A percentile compares a stretch with the other conserved stretches of the same genome.
Evolutionary conservation across 768 basidiomycete species (phyloP).

Genomic region (Antrodiella citrinella): DNA sequence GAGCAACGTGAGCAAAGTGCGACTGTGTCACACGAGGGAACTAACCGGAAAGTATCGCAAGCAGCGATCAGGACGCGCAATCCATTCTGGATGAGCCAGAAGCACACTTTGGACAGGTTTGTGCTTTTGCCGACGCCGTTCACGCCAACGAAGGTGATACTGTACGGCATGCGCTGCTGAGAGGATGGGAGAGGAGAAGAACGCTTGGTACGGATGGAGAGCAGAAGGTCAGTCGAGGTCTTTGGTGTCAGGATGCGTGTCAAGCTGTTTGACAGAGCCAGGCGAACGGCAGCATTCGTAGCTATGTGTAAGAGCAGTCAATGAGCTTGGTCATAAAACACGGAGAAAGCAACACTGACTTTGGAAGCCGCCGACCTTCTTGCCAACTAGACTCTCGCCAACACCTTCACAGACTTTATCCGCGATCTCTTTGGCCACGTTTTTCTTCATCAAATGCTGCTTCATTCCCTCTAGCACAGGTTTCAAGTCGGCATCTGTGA

Average conservation of each 20-base stretch:
- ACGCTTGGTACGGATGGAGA: constrained; percentile 87
- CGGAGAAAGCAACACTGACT: constrained; percentile 38
- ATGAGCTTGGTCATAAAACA: no score
- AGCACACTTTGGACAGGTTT: constrained; percentile 95
- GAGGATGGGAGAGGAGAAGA: constrained; percentile 65
- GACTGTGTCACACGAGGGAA: constrained; percentile 5
- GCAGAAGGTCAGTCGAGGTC: constrained; percentile 90
- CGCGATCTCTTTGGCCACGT: constrained; percentile 92
- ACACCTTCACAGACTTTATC: constrained; percentile 94
- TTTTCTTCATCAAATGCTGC: constrained; percentile 97
- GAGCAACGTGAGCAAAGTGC: background rate
- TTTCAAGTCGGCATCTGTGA: constrained; percentile 75
- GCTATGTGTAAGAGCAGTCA: constrained; percentile 35
- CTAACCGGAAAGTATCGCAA: constrained; percentile 91
- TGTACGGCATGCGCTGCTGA: constrained; percentile 79
- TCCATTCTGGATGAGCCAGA: constrained; percentile 97
- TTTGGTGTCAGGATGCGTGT: constrained; percentile 95
- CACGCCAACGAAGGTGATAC: constrained; percentile 94
- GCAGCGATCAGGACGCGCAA: constrained; percentile 92
- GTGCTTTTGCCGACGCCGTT: constrained; percentile 99
- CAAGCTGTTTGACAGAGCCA: constrained; percentile 76
- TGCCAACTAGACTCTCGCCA: constrained; percentile 83
- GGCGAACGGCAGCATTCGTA: constrained; percentile 75
- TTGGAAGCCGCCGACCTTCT: constrained; percentile 84
- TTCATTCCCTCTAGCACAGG: constrained; percentile 93